Conservation (phyloP, 1,139 yeast genomes). For the Geotrichum histeridarum region DNA sequence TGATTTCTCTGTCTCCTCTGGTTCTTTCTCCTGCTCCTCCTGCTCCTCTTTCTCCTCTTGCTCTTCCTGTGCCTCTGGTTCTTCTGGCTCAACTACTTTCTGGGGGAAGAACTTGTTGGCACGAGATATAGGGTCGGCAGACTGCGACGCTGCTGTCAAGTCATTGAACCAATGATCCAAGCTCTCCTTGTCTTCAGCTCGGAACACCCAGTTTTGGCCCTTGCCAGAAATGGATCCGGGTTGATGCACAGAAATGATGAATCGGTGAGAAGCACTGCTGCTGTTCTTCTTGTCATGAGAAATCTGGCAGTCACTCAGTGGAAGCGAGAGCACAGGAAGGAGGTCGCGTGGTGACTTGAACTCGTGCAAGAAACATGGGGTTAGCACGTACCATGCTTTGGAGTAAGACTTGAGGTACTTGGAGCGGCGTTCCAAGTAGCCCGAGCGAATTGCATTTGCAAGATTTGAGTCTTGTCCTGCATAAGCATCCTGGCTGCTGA, state of each 20-base stretch:
- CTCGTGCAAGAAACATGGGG: constrained; percentile 85
- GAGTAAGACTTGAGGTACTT: constrained; percentile 86
- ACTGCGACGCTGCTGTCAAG: constrained; percentile 56
- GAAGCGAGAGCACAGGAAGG: constrained; percentile 76
- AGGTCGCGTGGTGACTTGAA: constrained; percentile 77
- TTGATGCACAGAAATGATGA: constrained; percentile 70
- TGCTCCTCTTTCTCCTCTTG: too few species aligned
- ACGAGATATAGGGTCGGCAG: constrained; percentile 41
- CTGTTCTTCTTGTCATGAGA: constrained; percentile 68
- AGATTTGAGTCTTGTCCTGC: constrained; percentile 66
- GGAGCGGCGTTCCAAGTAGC: constrained; percentile 81
- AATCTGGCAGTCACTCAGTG: constrained; percentile 74
- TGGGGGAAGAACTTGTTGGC: constrained; percentile 25
- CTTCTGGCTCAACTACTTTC: background rate
- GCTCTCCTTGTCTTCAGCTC: constrained; percentile 70
- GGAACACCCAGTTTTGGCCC: constrained; percentile 89
- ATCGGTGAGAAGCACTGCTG: constrained; percentile 59
- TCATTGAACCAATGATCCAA: constrained; percentile 86
- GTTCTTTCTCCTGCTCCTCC: constrained; percentile 22
- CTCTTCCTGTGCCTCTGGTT: background rate
- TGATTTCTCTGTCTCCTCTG: constrained; percentile 17
- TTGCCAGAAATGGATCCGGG: constrained; percentile 50
- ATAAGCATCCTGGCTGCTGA: constrained; percentile 59
- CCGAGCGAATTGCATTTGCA: constrained; percentile 67
- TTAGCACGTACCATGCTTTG: constrained; percentile 84